phyloP scores from a whole-genome alignment of 2,329 filamentous ascomycete genomes.

The Hypoxylon sp. region DNA sequence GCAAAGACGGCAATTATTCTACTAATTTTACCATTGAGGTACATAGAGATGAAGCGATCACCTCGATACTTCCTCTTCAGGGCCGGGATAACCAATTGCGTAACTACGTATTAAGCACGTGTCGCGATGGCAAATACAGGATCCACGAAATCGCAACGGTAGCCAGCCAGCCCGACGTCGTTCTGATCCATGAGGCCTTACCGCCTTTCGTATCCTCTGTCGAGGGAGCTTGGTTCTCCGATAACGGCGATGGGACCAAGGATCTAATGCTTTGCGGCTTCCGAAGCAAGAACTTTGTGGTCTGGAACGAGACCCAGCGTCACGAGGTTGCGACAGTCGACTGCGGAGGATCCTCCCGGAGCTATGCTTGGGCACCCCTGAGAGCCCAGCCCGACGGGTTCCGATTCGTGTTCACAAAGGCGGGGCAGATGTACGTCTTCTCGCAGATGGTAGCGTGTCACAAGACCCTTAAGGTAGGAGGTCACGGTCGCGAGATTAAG shows the following conservation, averaged over 20 bases:
- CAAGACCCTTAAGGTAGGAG: constrained; percentile 74
- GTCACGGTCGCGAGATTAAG: constrained; percentile 88
- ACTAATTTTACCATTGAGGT: constrained; percentile 57
- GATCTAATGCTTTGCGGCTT: constrained; percentile 86
- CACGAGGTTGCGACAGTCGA: constrained; percentile 79
- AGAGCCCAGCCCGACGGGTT: constrained; percentile 54
- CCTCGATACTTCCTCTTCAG: constrained; percentile 70
- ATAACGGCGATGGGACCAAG: constrained; percentile 52
- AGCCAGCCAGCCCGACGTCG: constrained; percentile 51
- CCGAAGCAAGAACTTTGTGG: constrained; percentile 81
- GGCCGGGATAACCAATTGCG: constrained; percentile 44
- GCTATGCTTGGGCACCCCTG: constrained; percentile 68
- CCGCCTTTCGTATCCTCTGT: constrained; percentile 83
- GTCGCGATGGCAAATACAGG: constrained; percentile 82
- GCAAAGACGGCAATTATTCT: constrained; percentile 49
- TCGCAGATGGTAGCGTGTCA: constrained; percentile 58
- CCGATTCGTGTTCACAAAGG: constrained; percentile 82
- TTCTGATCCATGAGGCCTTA: constrained; percentile 75
- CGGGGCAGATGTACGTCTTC: constrained; percentile 67
- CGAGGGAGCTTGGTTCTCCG: constrained; percentile 76
- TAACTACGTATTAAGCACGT: constrained; percentile 76
- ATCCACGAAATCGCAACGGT: constrained; percentile 66
- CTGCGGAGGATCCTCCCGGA: constrained; percentile 88
- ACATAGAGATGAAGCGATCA: constrained; percentile 75
- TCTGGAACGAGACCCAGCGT: constrained; percentile 82